A percentile compares a stretch with the other conserved stretches of the same genome.
phyloP scores from a whole-genome alignment of 75 land plant species.

The Sequoia sempervirens region DNA sequence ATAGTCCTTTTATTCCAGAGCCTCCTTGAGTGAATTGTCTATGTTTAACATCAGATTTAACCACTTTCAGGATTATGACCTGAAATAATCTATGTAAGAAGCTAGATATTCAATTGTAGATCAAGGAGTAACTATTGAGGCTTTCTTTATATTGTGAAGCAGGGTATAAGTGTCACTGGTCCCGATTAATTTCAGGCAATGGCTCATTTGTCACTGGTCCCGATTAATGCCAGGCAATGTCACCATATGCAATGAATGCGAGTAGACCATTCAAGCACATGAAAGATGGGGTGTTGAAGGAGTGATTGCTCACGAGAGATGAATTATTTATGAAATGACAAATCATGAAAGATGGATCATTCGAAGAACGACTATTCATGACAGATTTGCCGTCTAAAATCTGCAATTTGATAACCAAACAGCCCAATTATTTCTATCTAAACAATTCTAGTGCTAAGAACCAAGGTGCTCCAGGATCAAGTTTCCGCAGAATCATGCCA shows the following conservation, averaged over 20 bases:
- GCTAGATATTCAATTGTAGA: background rate
- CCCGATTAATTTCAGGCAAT: background rate
- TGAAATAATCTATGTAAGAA: no score
- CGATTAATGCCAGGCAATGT: no score
- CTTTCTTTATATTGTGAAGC: background rate
- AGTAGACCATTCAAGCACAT: background rate
- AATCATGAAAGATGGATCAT: background rate
- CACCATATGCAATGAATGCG: background rate
- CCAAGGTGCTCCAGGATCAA: no score
- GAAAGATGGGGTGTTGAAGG: background rate
- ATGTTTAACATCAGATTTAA: background rate
- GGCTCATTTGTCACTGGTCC: no score
- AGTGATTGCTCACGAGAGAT: background rate
- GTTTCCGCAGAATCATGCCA: background rate
- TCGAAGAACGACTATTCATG: background rate
- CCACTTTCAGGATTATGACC: background rate
- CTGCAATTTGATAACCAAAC: background rate
- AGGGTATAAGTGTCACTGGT: background rate
- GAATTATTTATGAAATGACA: background rate
- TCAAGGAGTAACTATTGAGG: background rate
- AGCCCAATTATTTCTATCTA: no score
- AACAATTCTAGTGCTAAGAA: background rate
- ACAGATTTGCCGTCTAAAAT: background rate
- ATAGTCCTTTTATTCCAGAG: no score
- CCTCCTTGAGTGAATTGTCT: background rate